Evolutionary conservation across 495 filamentous ascomycete genomes (phyloP).

Genomic region (Trichoderma virens): DNA sequence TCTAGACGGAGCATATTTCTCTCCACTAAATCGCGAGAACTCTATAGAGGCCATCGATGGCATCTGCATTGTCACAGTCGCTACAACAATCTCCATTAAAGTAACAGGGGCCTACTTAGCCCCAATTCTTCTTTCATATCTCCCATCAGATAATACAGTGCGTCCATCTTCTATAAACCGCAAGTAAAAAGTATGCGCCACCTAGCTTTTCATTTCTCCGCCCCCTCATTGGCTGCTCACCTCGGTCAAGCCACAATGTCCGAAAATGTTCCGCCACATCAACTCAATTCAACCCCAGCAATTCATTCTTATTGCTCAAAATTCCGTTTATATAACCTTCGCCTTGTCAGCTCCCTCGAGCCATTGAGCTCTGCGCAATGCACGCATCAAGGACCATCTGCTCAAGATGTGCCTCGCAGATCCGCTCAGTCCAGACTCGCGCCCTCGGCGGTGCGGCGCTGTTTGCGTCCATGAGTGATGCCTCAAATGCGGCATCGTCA

Average conservation of each 20-base stretch:
- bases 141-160: too few species aligned
- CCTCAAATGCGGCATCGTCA: not conserved
- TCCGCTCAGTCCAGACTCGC: not conserved
- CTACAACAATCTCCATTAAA: too few species aligned
- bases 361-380: conserved; percentile 8
- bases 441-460: not conserved
- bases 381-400: conserved; percentile 2
- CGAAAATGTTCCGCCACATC: not conserved
- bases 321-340: too few species aligned
- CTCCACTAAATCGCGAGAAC: too few species aligned
- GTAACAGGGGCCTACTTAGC: too few species aligned
- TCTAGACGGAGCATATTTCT: too few species aligned
- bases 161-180: not conserved
- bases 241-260: too few species aligned
- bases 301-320: not conserved
- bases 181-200: not conserved
- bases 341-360: not conserved
- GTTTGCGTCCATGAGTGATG: conserved; percentile 5
- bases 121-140: not conserved
- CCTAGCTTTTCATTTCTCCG: not conserved
- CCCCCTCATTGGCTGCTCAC: not conserved
- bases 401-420: conserved; percentile 1
- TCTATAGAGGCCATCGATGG: too few species aligned
- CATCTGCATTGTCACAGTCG: too few species aligned
- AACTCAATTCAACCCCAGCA: not conserved